phyloP scores from a whole-genome alignment of 371 early-diverging fungal species.

The Conidiobolus incongruus region DNA sequence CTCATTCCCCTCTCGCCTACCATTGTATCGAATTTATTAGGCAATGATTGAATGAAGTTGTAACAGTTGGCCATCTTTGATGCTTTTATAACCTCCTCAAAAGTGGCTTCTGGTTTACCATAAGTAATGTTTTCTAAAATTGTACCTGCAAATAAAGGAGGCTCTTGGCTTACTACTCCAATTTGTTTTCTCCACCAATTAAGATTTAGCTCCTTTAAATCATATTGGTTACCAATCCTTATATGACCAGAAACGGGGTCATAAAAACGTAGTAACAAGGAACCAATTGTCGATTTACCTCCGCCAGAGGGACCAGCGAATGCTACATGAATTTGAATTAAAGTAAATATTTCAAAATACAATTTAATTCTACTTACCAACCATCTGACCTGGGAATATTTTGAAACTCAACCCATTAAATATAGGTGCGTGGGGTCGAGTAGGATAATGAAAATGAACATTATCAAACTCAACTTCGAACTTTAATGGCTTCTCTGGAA shows the following conservation, averaged over 20 bases:
- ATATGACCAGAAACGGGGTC: slow-evolving; percentile 35
- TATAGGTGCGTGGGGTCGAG: slow-evolving; percentile 25
- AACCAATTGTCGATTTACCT: slow-evolving; percentile 77
- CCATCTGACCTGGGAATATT: slow-evolving; percentile 32
- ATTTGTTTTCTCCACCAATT: slow-evolving; percentile 48
- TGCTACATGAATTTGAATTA: no score
- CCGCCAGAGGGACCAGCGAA: no score
- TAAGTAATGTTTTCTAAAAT: slow-evolving; percentile 56
- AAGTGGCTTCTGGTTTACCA: slow-evolving; percentile 22
- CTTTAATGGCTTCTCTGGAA: no score
- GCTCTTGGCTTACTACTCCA: slow-evolving; percentile 33
- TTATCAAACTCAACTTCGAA: slow-evolving; percentile 37
- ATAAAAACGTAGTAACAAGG: slow-evolving; percentile 80
- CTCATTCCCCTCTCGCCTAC: slow-evolving; percentile 41
- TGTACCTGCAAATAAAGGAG: slow-evolving; percentile 7
- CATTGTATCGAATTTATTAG: slow-evolving; percentile 42
- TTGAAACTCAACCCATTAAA: slow-evolving; percentile 31
- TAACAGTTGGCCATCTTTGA: slow-evolving; percentile 46
- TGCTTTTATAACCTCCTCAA: slow-evolving; percentile 32
- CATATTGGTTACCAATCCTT: slow-evolving; percentile 63
- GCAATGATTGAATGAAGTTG: slow-evolving; percentile 33
- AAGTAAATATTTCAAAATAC: no score
- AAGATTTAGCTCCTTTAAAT: slow-evolving; percentile 39
- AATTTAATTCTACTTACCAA: no score
- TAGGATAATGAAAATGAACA: no score